Base-by-base conservation (phyloP, 768 basidiomycete species). In the Mycena rosella region DNA sequence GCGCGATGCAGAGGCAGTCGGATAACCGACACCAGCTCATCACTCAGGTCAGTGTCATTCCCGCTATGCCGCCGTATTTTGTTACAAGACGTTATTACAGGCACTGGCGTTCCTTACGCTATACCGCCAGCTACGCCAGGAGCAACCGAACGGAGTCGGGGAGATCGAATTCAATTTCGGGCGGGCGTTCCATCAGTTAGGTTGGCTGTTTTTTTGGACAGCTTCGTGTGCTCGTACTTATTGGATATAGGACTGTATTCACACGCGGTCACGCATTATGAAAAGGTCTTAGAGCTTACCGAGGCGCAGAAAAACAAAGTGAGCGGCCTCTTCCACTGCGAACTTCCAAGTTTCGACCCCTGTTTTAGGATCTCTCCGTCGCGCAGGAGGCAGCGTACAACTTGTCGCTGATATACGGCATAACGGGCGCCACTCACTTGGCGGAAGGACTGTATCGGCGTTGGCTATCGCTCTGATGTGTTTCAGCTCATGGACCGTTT, bases 11-110 rank as follows among this genome's bases (percentile, higher is more conserved):
- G 72, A 87, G 96, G 26, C 96, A 98, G 77, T 89, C 92, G 11
- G 97, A 99, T 79, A 99, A 99, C 76, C 83, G 96, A 45, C 94
- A 98, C 75, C 94, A 97, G 75, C 86, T 96, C 67, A 87, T 98
- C 47, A 86, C 91, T 7, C 94, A 96, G 73, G 84, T 83, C 44
- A 6, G 59, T 65, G 29, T 45, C 29, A 10, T 22, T 51, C 30
- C 17, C 27, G 17, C 53, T 10, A 22, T 17, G 1, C 22, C 9
- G 48, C 6, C 24, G 44, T 36, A 36, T 36, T 40, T 4, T 15
- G 24, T 26, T 45, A n/a, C n/a, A n/a, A n/a, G 30, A 48, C 20
- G 13, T 17, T 32, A 20, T 20, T 27, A 3, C 51, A 71, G 66
- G 59, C 53, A n/a, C 86, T 96, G 85, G 94, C 92, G 0, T 96